Conservation (phyloP, 208 protist genomes). For the Leishmania aethiopica region DNA sequence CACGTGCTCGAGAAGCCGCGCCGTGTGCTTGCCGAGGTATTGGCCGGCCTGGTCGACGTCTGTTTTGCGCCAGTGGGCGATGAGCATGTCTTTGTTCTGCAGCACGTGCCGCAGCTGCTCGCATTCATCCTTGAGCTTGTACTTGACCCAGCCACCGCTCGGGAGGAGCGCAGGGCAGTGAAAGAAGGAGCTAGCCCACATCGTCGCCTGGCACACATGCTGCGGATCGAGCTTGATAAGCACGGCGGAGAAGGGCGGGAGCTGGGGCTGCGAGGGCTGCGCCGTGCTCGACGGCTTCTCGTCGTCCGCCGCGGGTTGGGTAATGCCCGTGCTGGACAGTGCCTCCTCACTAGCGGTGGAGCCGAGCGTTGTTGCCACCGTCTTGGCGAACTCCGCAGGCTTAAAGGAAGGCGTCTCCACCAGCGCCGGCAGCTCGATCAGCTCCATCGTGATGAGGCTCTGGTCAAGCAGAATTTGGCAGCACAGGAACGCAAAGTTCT, state of each 20-base stretch:
- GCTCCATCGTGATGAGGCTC: slow-evolving; percentile 35
- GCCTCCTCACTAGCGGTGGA: neutral
- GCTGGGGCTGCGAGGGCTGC: neutral
- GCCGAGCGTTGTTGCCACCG: slow-evolving; percentile 13
- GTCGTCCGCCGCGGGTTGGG: neutral
- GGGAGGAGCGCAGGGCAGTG: slow-evolving; percentile 47
- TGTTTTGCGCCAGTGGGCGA: slow-evolving; percentile 62
- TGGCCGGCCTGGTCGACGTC: slow-evolving; percentile 32
- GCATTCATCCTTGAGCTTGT: slow-evolving; percentile 89
- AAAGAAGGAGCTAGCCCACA: slow-evolving; percentile 79
- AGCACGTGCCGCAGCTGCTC: slow-evolving; percentile 71
- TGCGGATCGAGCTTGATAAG: slow-evolving; percentile 37
- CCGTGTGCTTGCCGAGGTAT: slow-evolving; percentile 65
- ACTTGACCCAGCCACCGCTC: slow-evolving; percentile 72
- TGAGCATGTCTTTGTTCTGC: slow-evolving; percentile 82
- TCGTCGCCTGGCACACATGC: slow-evolving; percentile 55
- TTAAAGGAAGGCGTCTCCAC: slow-evolving; percentile 28
- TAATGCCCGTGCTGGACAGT: neutral
- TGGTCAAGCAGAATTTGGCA: slow-evolving; percentile 67
- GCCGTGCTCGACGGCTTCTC: neutral
- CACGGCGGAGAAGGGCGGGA: slow-evolving; percentile 40
- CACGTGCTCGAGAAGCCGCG: slow-evolving; percentile 62
- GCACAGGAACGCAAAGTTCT: slow-evolving; percentile 87
- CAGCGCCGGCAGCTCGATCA: slow-evolving; percentile 45
- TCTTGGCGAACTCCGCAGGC: slow-evolving; percentile 19